phyloP scores from a whole-genome alignment of 768 basidiomycete species.

The Boletus sensibilis region DNA sequence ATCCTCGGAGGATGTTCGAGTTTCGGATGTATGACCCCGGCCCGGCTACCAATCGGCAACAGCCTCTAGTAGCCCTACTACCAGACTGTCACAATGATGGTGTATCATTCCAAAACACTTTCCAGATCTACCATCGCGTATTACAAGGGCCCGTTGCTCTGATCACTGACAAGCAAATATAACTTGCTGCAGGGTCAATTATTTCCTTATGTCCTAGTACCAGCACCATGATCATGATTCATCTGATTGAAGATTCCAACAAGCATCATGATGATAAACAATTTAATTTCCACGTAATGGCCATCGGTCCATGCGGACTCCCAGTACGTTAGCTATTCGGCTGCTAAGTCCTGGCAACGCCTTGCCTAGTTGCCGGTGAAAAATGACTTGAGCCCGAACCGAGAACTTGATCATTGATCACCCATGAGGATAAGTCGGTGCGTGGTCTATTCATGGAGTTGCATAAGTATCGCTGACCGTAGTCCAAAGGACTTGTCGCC shows the following conservation, averaged over 20 bases:
- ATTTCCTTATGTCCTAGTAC: not conserved
- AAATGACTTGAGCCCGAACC: not conserved
- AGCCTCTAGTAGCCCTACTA: too few species aligned
- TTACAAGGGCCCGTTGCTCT: too few species aligned
- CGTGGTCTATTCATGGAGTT: not conserved
- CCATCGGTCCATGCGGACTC: not conserved
- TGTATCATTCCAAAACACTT: not conserved
- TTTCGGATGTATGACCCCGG: not conserved
- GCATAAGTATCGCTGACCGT: constrained; percentile 1
- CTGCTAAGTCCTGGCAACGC: not conserved
- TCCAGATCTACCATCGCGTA: not conserved
- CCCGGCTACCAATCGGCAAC: not conserved
- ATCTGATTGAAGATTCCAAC: not conserved
- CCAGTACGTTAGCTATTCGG: not conserved
- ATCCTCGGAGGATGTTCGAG: not conserved
- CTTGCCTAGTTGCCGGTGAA: constrained; percentile 1
- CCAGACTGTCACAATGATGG: not conserved
- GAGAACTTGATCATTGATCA: not conserved
- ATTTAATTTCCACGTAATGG: not conserved
- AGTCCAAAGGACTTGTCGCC: not conserved
- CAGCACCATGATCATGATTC: not conserved
- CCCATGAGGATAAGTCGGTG: not conserved
- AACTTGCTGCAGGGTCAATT: too few species aligned
- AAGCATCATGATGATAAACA: not conserved
- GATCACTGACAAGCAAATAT: not conserved